Evolutionary conservation across 805 yeast species (phyloP).

Genomic region (Kodamaea kaohsiungensis): DNA sequence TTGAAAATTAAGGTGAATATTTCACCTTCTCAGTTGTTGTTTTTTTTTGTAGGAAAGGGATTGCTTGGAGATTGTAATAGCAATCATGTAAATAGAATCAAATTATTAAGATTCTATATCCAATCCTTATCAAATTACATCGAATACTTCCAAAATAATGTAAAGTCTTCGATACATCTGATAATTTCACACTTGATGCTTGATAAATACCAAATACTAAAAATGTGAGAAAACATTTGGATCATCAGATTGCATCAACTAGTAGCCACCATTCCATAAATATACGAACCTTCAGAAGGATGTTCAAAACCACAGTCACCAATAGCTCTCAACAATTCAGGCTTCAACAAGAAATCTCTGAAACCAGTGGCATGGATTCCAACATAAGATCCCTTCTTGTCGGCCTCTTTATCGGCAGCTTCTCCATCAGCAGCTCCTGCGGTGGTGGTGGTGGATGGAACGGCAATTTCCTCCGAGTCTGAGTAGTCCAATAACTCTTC

Average conservation of each 20-base stretch:
- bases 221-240: too few relatives aligned
- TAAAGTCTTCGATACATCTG: neutral
- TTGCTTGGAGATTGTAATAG: neutral
- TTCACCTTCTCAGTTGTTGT: neutral
- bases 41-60: neutral
- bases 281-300: conserved; percentile 92
- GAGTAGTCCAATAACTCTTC: conserved; percentile 99
- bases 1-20: neutral
- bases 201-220: neutral
- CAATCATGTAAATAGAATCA: neutral
- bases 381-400: conserved; percentile 95
- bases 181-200: neutral
- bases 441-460: conserved; percentile 51
- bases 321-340: conserved; percentile 95
- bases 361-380: conserved; percentile 98
- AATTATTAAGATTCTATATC: too few relatives aligned
- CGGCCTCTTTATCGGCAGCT: conserved; percentile 60
- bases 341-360: conserved; percentile 95
- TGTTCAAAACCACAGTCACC: conserved; percentile 99
- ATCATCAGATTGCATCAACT: neutral
- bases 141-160: neutral
- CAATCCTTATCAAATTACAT: neutral
- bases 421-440: conserved; percentile 41
- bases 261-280: neutral
- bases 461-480: conserved; percentile 94